Evolutionary conservation across 305 asterid species (phyloP), one percentile per base, ranked within the genome.

Genomic region (Solanum hybrid): DNA sequence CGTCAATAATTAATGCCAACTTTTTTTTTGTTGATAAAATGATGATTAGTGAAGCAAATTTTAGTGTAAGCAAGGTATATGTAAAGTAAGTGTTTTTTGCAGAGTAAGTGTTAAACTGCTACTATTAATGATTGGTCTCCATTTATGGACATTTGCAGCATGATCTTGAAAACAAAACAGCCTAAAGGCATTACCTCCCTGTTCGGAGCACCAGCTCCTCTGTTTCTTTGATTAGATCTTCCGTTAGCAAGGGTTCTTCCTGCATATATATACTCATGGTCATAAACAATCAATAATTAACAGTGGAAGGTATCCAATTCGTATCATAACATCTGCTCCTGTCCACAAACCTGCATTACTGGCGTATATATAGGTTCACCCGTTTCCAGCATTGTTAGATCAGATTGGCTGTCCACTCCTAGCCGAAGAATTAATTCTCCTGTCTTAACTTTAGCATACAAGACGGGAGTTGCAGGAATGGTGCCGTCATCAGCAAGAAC

Each of bases 201-300:
- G 99, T 98, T 89, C 99, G 95, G 51, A 96, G 94, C 89, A 98
- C 98, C 91, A 98, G 96, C 93, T 98, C 99, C 94, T 98, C 99
- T 14, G 99, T 98, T 92, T 98, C 99, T 94, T 95, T 98, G 86
- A 98, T 94, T 90, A 96, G 94, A 93, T 98, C 99, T 95, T 96
- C 99, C 66, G 99, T 98, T 87, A 98, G 91, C 93, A 98, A 87
- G 91, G 99, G 99, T 7, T 94, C 96, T 91, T 98, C 99, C 99
- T 98, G 90, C 86, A 93, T 86, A 90, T 79, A 77, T 84, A 77
- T 40, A 71, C 27, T 78, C 85, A 87, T 66, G 89, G 77, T 91
- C 88, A 86, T 81, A 75, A 88, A 26, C 56, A 88, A 92, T 91
- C 86, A 90, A 79, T 31, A 82, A n/a, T 64, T 51, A 88, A 85